Base-by-base conservation (phyloP, 257 asterid species). In the Plectranthus barbatus region DNA sequence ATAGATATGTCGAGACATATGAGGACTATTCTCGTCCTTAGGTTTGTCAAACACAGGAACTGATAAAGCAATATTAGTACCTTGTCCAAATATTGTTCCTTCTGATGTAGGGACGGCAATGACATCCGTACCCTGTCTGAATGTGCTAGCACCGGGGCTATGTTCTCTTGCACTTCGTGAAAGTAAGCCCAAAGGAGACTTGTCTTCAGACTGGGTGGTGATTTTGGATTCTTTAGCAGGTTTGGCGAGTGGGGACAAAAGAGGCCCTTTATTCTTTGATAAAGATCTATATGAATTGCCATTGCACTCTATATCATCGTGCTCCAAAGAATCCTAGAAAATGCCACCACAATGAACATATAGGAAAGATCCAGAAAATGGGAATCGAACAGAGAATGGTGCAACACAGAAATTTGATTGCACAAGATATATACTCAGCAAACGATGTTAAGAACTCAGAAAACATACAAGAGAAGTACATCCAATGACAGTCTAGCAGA, bases 321-420 rank as follows among this genome's bases (percentile, higher is more conserved):
- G 84, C 67, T 80, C 90, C 66, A 68, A 26, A 29, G 56, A 71
- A 61, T 75, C 95, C 95, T 80, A 62, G 37, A 67, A 52, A 70
- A 34, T 39, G 52, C 39, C 67, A 34, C 59, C 50, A 26, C 48
- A 7, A 42, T 36, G 51, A 9, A 19, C 58, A 60, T 2, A 36
- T 46, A 56, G 19, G 47, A 42, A 60, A 37, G 20, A 31, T 40
- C 17, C 33, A 60, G 19, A 10, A 3, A 44, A 29, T 18, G 29
- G 54, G 50, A 20, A 47, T 1, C 37, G 10, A 24, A 50, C 8
- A 15, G 60, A 55, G 17, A 36, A 10, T 24, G 7, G 40, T 21
- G 50, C n/a, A 18, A 1, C n/a, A 6, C n/a, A 33, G 37, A 21
- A 24, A 10, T 40, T 29, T 53, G 9, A 17, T 40, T 18, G 59